Evolutionary conservation across 2,329 filamentous ascomycete genomes (phyloP).

Genomic region (Cercospora beticola): DNA sequence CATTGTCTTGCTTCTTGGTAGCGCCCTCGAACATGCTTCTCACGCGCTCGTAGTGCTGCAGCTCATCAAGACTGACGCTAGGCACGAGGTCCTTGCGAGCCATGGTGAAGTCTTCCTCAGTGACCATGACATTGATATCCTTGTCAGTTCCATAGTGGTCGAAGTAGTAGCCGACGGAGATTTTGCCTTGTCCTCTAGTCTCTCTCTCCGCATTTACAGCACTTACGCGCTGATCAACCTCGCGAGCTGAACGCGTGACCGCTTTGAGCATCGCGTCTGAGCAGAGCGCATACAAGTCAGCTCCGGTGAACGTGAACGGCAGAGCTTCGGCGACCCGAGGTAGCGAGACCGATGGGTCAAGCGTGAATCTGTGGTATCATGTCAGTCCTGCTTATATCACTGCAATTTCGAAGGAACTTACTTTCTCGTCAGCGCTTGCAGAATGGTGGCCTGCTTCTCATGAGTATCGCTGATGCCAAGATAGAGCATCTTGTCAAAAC

Average conservation of each 20-base stretch:
- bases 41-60: conserved; percentile 86
- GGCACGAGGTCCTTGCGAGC: conserved; percentile 87
- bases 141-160: conserved; percentile 82
- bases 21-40: conserved; percentile 76
- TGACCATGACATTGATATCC: conserved; percentile 84
- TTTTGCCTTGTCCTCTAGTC: conserved; percentile 35
- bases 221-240: conserved; percentile 80
- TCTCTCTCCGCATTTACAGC: conserved; percentile 57
- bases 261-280: conserved; percentile 99
- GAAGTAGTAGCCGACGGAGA: conserved; percentile 92
- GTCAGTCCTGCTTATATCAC: conserved; percentile 8
- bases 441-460: conserved; percentile 89
- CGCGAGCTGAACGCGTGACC: conserved; percentile 82
- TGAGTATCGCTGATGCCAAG: conserved; percentile 95
- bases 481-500: conserved; percentile 99
- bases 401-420: conserved; percentile 49
- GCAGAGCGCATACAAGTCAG: conserved; percentile 94
- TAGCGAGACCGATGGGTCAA: conserved; percentile 77
- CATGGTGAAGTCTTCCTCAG: conserved; percentile 79
- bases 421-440: conserved; percentile 94
- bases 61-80: conserved; percentile 86
- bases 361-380: conserved; percentile 65
- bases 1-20: conserved; percentile 42
- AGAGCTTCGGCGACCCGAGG: conserved; percentile 70
- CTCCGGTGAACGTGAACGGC: conserved; percentile 95